phyloP scores from a whole-genome alignment of 2,329 filamentous ascomycete genomes.

The Tolypocladium amazonense region DNA sequence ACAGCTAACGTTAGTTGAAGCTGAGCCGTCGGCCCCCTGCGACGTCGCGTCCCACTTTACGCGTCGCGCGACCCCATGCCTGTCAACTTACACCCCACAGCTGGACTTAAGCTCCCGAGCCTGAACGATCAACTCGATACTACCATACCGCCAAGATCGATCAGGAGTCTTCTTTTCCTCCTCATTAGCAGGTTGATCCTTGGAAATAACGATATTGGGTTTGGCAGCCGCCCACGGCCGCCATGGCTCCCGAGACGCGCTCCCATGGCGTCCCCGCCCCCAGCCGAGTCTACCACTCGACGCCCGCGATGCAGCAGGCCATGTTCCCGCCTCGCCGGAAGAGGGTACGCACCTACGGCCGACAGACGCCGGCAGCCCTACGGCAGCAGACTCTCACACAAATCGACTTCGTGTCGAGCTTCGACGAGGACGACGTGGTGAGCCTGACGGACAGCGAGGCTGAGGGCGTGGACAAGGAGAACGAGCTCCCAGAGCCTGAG shows the following conservation, averaged over 20 bases:
- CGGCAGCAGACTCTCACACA: conserved; percentile 33
- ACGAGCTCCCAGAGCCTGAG: conserved; percentile 1
- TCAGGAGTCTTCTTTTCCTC: background rate
- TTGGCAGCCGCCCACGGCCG: background rate
- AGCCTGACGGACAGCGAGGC: conserved; percentile 16
- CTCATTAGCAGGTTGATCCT: background rate
- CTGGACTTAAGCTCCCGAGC: background rate
- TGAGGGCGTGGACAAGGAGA: conserved; percentile 11
- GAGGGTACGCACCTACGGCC: conserved; percentile 23
- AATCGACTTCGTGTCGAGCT: conserved; percentile 26
- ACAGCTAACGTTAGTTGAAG: no score
- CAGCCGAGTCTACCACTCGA: conserved; percentile 26
- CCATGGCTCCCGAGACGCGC: conserved; percentile 26
- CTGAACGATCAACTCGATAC: background rate
- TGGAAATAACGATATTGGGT: background rate
- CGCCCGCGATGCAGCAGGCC: conserved; percentile 24
- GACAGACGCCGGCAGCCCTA: conserved; percentile 14
- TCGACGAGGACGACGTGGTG: conserved; percentile 15
- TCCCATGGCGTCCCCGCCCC: conserved; percentile 25
- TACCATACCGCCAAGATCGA: background rate
- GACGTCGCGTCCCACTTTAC: conserved; percentile 1
- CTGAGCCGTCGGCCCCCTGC: background rate
- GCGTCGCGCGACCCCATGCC: background rate
- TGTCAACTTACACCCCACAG: background rate
- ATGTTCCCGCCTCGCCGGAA: conserved; percentile 26